phyloP scores from a whole-genome alignment of 345 rosid species.

The Pelargonium nanum region DNA sequence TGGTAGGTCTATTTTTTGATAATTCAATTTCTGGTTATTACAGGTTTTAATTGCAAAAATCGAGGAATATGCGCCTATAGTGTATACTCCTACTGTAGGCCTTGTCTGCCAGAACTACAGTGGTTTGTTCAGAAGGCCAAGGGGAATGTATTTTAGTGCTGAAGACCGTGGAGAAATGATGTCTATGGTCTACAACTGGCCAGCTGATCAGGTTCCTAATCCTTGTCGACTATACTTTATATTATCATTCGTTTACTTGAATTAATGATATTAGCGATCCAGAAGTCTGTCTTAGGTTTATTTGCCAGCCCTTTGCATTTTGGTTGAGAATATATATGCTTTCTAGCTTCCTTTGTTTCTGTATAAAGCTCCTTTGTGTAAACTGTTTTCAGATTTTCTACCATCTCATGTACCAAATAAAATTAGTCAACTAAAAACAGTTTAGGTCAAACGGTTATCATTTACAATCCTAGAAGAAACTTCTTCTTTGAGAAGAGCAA shows the following conservation, averaged over 20 bases:
- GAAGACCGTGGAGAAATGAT: slow-evolving; percentile 98
- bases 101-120: slow-evolving; percentile 95
- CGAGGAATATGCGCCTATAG: slow-evolving; percentile 94
- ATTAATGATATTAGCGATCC: too few species aligned
- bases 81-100: slow-evolving; percentile 93
- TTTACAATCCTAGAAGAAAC: neutral
- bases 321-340: neutral
- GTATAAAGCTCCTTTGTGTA: neutral
- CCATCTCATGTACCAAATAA: neutral
- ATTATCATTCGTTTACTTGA: slow-evolving; percentile 5
- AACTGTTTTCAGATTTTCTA: too few species aligned
- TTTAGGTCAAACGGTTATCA: neutral
- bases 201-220: slow-evolving; percentile 76
- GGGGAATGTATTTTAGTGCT: slow-evolving; percentile 97
- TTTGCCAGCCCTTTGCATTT: too few species aligned
- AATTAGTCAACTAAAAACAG: neutral
- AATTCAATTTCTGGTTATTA: slow-evolving; percentile 13
- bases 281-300: too few species aligned
- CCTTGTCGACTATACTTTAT: slow-evolving; percentile 8
- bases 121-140: slow-evolving; percentile 93
- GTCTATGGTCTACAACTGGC: slow-evolving; percentile 99
- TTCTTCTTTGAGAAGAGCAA: neutral
- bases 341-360: neutral
- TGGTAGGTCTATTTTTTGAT: neutral
- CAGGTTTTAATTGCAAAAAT: slow-evolving; percentile 88